These are phyloP conservation scores for Eucalyptus paniculata DNA, from an alignment of 345 rosid species.

Conservation along the genomic window DNA sequence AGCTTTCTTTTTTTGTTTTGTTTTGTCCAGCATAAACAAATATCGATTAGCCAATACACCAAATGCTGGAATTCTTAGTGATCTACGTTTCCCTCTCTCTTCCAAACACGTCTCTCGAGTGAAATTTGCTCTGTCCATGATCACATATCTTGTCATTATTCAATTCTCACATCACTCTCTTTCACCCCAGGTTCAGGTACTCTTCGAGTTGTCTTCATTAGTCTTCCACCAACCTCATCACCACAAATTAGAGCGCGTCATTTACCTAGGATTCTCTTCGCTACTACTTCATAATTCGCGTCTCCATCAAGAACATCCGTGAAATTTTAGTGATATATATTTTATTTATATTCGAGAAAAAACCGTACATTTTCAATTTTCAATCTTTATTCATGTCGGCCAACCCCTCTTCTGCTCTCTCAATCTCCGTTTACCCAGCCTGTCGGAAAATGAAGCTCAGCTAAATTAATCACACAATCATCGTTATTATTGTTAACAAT, in stretches of 20 bases:
- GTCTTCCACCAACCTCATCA: not conserved
- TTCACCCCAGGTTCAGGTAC: not conserved
- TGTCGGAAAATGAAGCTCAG: not conserved
- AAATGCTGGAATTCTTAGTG: not conserved
- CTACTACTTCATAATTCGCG: not conserved
- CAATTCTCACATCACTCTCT: not conserved
- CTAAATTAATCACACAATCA: not conserved
- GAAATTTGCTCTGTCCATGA: not conserved
- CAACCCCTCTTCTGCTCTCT: not conserved
- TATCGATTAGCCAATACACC: not conserved
- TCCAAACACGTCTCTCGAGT: not conserved
- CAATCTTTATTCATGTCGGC: not conserved
- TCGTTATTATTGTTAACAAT: too few species aligned
- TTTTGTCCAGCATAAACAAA: not conserved
- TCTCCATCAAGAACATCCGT: not conserved
- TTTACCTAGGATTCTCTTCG: not conserved
- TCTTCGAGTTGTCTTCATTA: not conserved
- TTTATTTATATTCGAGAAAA: not conserved
- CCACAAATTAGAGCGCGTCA: not conserved
- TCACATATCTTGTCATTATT: not conserved
- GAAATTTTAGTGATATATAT: not conserved
- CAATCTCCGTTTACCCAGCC: not conserved
- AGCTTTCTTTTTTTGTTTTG: not conserved
- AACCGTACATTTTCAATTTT: not conserved
- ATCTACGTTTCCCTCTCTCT: not conserved